These are phyloP conservation scores for Gonium pectorale DNA, from an alignment of 139 green algal species.

Conservation along the genomic window DNA sequence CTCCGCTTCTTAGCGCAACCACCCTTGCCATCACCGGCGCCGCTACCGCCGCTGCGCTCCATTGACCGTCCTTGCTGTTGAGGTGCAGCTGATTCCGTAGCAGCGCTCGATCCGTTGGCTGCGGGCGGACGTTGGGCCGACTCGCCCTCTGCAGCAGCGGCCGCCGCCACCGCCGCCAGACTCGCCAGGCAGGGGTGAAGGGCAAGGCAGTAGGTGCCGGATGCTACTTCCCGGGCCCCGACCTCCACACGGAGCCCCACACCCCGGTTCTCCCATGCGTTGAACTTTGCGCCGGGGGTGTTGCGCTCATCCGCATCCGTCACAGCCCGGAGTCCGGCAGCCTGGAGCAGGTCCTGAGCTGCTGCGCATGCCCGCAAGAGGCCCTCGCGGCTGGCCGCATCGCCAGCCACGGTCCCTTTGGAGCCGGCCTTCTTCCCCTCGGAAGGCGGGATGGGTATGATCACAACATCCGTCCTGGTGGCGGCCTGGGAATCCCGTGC, in stretches of 20 bases:
- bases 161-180: not conserved
- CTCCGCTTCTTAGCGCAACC: not conserved
- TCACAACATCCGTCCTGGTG: not conserved
- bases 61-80: not conserved
- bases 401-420: not conserved
- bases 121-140: no score
- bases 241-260: conserved; percentile 24
- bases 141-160: not conserved
- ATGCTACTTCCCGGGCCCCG: not conserved
- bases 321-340: not conserved
- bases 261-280: conserved; percentile 33
- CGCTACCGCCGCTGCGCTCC: not conserved
- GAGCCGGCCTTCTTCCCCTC: not conserved
- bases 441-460: conserved; percentile 14
- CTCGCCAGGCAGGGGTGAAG: conserved; percentile 1
- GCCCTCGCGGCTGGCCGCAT: not conserved
- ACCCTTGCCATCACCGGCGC: not conserved
- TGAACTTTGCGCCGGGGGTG: conserved; percentile 35
- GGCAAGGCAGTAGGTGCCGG: not conserved
- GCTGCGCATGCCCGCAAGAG: not conserved
- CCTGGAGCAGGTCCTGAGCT: not conserved
- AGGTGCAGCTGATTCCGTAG: no score
- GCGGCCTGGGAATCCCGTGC: not conserved
- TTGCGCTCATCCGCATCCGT: not conserved
- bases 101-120: no score